Base-by-base conservation (phyloP, 352 stramenopile species). In the Pythium phragmitis region DNA sequence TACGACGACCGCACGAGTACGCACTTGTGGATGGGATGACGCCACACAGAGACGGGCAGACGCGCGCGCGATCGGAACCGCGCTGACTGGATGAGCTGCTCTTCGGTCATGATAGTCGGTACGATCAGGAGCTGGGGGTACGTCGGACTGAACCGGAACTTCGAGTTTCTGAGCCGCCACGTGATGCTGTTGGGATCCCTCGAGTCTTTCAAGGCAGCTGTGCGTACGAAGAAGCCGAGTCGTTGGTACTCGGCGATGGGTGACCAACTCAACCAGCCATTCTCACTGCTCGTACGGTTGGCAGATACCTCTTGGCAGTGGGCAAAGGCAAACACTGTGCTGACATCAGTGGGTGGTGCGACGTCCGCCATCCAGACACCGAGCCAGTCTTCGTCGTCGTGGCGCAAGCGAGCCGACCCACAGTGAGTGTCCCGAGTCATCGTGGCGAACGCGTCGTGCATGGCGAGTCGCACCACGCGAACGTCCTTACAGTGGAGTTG, bases 61-160 rank as follows among this genome's bases (percentile, higher is more conserved):
- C 97, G 91, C 26, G 91, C 92, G 46, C 92, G 95, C 23, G 82
- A 95, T 21, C 97, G 91, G 73, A 99, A 99, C 9, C 84, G 75
- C 7, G 82, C 85, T 13, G 93, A 94, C 51, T 91, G 79, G 30
- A 90, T 76, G 13, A 98, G 79, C 47, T 98, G 86, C 47, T 96
- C 92, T 53, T 98, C 96, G 45, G 93, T 87, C 67, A 99, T 91
- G 33, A 89, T 84, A 17, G 89, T 85, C 21, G 97, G 96, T 26
- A 98, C 96, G 14, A 98, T 85, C 75, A 99, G 89, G 13, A 98
- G 81, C 48, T 91, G 87, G 4, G 97, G 97, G 70, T 99, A 99
- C 21, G 94, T 98, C 14, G 87, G 79, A 60, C 89, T 98, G 64
- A 98, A 88, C 36, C 79, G 79, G 71, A 96, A 98, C 65, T 92